Base-by-base conservation (phyloP, 352 stramenopile genomes). In the Phytophthora melonis region DNA sequence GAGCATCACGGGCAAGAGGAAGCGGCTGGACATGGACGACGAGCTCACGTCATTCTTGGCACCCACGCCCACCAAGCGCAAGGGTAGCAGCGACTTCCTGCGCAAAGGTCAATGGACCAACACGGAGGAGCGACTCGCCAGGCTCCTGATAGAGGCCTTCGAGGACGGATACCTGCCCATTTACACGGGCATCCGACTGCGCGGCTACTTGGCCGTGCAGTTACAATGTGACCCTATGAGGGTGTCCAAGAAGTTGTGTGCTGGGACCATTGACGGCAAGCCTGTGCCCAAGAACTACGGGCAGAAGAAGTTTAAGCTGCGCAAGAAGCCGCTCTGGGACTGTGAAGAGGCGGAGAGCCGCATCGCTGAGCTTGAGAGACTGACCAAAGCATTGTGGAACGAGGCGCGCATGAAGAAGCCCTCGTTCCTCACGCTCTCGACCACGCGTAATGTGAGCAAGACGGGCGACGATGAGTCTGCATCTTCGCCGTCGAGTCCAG, bases 181-280 rank as follows among this genome's bases (percentile, higher is more conserved):
- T 25, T 92, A 92, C 67, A 92, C 82, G 23, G 86, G 86, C 23
- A 92, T 93, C 34, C 83, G 84, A 18, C 77, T 95, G 0, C 86
- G 88, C 59, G 88, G 88, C 2, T 95, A 93, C 68, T 73, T 95
- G 58, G 88, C 87, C 2, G 81, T 92, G 30, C 87, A 93, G 57
- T 69, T 95, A 23, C 87, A 94, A 56, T 95, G 88, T 45, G 88
- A 93, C 39, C 88, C 88, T 39, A 95, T 95, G 88, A 78, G 88
- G 11, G 83, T 95, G 43, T 93, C 85, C 18, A 95, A 95, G 76
- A 95, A 95, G 50, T 77, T 95, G 32, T 93, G 86, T 55, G 84
- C 85, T 10, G 87, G 87, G 3, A 80, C 74, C 9, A 88, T 95
- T 50, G 85, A 92, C 55, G 85, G 85, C 53, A 91, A 91, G 55